These are phyloP conservation scores for Rhodotorula sp. DNA, from an alignment of 1,284 basidiomycete species.

Conservation along the genomic window DNA sequence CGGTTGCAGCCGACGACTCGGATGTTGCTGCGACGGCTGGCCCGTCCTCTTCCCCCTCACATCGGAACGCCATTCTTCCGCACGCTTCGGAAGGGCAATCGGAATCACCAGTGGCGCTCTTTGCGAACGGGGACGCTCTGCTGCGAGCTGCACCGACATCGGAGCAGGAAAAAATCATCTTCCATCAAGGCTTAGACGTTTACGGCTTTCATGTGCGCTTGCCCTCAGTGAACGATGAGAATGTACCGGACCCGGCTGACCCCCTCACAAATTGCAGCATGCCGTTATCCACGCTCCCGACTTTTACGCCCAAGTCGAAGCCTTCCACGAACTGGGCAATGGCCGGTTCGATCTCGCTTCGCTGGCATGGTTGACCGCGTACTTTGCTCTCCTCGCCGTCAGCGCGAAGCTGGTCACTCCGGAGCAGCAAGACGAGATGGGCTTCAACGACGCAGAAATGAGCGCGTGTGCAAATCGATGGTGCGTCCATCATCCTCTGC, in stretches of 20 bases:
- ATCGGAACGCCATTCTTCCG: constrained; percentile 6
- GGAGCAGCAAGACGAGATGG: constrained; percentile 12
- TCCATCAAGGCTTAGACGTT: constrained; percentile 16
- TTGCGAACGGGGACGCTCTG: constrained; percentile 20
- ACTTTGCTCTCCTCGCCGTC: constrained; percentile 34
- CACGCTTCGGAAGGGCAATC: not conserved
- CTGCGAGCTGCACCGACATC: constrained; percentile 15
- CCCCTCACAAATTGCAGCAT: constrained; percentile 11
- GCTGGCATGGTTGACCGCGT: constrained; percentile 36
- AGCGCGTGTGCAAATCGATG: constrained; percentile 13
- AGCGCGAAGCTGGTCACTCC: constrained; percentile 21
- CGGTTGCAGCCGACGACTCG: not conserved
- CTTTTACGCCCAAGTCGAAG: constrained; percentile 24
- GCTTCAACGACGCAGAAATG: constrained; percentile 23
- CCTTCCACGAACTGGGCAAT: constrained; percentile 28
- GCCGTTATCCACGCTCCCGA: constrained; percentile 28
- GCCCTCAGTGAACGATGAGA: too few relatives aligned
- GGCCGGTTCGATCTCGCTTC: constrained; percentile 12
- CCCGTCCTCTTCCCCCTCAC: constrained; percentile 8
- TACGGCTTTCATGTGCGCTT: constrained; percentile 33
- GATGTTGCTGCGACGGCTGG: not conserved
- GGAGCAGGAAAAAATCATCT: constrained; percentile 21
- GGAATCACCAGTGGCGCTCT: constrained; percentile 17
- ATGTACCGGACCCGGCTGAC: not conserved
- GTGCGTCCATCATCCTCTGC: not conserved